Evolutionary conservation across 2,329 filamentous ascomycete genomes (phyloP).

Genomic region (Helotiales sp.): DNA sequence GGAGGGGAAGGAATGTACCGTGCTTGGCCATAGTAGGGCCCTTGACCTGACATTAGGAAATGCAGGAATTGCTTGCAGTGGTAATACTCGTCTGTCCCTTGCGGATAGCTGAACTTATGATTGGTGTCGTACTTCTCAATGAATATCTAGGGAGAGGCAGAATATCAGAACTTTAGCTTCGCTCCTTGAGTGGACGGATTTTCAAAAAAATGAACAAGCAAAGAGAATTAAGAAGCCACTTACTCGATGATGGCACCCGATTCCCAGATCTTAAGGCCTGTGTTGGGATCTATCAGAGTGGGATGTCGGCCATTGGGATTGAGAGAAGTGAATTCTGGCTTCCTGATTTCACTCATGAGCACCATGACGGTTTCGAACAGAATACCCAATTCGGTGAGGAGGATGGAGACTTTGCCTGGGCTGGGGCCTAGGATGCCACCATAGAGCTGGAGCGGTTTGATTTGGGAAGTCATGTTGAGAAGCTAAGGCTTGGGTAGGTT

Average conservation of each 20-base stretch:
- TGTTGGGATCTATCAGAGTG: conserved; percentile 47
- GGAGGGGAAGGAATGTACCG: conserved; percentile 3
- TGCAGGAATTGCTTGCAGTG: conserved; percentile 46
- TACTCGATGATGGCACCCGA: conserved; percentile 53
- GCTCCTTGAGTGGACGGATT: neutral
- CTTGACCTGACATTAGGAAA: conserved; percentile 48
- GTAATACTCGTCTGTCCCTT: conserved; percentile 41
- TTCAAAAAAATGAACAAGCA: no score
- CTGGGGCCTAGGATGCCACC: conserved; percentile 29
- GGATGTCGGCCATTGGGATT: conserved; percentile 43
- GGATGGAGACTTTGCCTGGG: conserved; percentile 48
- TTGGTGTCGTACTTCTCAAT: conserved; percentile 49
- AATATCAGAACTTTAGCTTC: neutral
- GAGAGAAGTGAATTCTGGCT: conserved; percentile 43
- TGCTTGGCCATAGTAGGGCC: conserved; percentile 49
- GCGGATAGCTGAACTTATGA: conserved; percentile 44
- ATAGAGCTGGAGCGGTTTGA: conserved; percentile 27
- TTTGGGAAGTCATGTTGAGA: conserved; percentile 9
- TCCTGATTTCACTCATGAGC: conserved; percentile 48
- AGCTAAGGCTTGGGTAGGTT: neutral
- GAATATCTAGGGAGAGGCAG: conserved; percentile 27
- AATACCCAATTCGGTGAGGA: conserved; percentile 51
- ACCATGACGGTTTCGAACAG: conserved; percentile 47
- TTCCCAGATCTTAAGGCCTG: conserved; percentile 51
- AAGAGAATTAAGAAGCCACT: neutral